Evolutionary conservation across 768 basidiomycete species (phyloP), one percentile per base, ranked within the genome.

Genomic region (Suillus fuscotomentosus): DNA sequence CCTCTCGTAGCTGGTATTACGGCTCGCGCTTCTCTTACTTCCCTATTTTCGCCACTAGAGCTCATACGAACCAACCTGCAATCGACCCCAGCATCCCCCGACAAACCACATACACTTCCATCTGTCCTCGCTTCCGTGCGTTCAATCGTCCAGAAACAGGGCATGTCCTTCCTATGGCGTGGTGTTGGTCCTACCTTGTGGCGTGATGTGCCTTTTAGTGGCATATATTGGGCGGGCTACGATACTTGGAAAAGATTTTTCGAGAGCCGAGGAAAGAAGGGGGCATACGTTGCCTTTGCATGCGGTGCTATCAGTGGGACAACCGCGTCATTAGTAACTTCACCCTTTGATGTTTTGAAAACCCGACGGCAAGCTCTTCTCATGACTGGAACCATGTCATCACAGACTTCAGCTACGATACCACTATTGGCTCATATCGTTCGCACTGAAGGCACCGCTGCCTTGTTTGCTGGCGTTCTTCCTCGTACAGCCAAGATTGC

Each of bases 171-270:
- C 57, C 83, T 99, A 34, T 99, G 95, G 94, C 83, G 94, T 61
- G 97, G 97, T 0, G 82, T 99, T 9, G 91, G 91, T 1, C 86
- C 96, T 2, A 97, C 95, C 5, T 81, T 99, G 10, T 98, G 95
- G 95, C 86, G 97, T 59, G 97, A 99, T 70, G 96, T 99, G 7
- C 97, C 97, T 0, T 99, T 99, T 74, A 95, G 93, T 47, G 97
- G 96, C 13, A 80, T 97, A 39, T 99, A 99, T 71, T 99, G 97
- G 97, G 93, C 94, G 5, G 88, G 91, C 31, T 99, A 98, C 73
- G 97, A 99, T 75, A 79, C 85, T 0, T 86, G 87, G 78, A 98
- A 97, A 79, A 79, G 81, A 22, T 69, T 75, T 17, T 86, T 95
- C 69, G 77, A 81, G 69, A 77, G 81, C 63, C 75, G 77, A 60